Evolutionary conservation across 805 yeast genomes (phyloP), one percentile per base, ranked within the genome.

Genomic region (Kodamaea hsintzibuensis): DNA sequence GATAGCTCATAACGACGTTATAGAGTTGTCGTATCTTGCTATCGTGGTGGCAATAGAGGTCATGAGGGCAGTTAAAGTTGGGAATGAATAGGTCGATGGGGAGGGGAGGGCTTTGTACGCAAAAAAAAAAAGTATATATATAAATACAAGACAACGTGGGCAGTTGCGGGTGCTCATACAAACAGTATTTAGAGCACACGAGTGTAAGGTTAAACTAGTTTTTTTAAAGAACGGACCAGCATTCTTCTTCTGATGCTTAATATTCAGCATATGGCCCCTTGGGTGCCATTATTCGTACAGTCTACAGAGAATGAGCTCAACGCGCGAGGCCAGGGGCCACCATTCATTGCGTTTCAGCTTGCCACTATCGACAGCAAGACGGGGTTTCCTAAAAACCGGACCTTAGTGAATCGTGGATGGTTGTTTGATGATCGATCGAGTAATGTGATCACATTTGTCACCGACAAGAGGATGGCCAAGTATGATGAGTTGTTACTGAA

Each of bases 371-470:
- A 82, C 60, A 40, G 60, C 9, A 40, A 43, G 44, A 59, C 68
- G 10, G 80, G 82, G 14, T 72, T 63, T 48, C 96, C 96, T 2
- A 78, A 76, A 50, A 86, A 83, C 48, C 72, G 96, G 59, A 86
- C 95, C 0, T 81, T 89, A 55, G 82, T 89, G 3, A 82, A 76
- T 59, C 77, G 96, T 48, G 95, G 91, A 7, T 90, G 88, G 68
- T 71, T 90, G 49, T 90, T 89, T 64, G 78, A 82, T 62, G 89
- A 88, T 63, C 79, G 78, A 57, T 76, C 80, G 53, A 85, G 86
- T 22, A 89, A 88, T 62, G 82, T 87, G 10, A 67, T 89, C 50
- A 78, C 89, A 0, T 83, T 87, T 61, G 80, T 86, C 43, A 86
- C 95, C 0, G 96, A 90, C 68, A 76, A 78, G 62, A 74, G 96